Base-by-base conservation (phyloP, 2,329 filamentous ascomycete genomes). In the Drechslerella dactyloides region DNA sequence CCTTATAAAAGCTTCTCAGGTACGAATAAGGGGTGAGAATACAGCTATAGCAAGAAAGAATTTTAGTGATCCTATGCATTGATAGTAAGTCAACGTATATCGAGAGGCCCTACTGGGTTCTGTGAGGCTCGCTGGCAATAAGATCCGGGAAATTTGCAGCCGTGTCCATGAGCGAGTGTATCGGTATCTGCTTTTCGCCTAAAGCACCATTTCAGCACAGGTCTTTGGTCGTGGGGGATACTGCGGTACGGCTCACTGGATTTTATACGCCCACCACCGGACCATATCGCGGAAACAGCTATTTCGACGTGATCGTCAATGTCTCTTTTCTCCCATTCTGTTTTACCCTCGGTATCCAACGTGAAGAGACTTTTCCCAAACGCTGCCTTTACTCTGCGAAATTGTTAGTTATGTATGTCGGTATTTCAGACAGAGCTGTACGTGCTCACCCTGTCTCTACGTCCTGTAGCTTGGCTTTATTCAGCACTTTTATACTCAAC, bases 1-100 rank as follows among this genome's bases (percentile, higher is more conserved):
- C 17, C 6, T 51, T 27, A 46, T 74, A 73, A 33, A 76, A 78
- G 51, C 73, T 76, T 23, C 74, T 51, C 15, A 77, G 55, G 33
- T 75, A 73, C 17, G 69, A 72, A 54, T 78, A 78, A 17, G 75
- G 75, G 1, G 77, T 77, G 11, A 78, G 48, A 6, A 78, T 74
- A 15, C 77, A 76, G 33, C 73, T 74, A 54, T 13, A 35, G 24
- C n/a, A 40, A 33, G 21, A 0, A 24, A 19, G 5, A 11, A 19
- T 15, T 7, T 13, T 10, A 13, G 13, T 15, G 15, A 52, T 7
- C 11, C 11, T 11, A 52, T 52, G 13, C 48, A 52, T n/a, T n/a
- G n/a, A 10, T 50, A 40, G 40, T 53, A 17, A 33, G n/a, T 55
- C 30, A 33, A 30, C 30, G 8, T 11, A n/a, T n/a, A n/a, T n/a